phyloP scores from a whole-genome alignment of 805 yeast species.

The Yamadazyma sp. region DNA sequence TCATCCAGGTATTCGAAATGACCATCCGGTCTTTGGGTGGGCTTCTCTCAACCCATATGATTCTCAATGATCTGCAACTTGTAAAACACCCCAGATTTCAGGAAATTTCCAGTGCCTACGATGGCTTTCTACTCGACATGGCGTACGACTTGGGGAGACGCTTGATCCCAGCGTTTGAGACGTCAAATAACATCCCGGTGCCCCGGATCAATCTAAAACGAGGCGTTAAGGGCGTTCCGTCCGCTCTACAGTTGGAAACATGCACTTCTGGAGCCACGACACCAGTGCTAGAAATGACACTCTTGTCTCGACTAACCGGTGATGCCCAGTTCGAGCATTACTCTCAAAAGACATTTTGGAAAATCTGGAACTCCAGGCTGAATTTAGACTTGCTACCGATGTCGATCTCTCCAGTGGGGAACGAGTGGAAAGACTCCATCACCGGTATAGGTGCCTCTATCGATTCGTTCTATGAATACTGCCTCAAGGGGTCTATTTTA shows the following conservation, averaged over 20 bases:
- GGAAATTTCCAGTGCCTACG: slow-evolving; percentile 43
- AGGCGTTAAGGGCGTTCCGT: slow-evolving; percentile 51
- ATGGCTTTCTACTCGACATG: slow-evolving; percentile 67
- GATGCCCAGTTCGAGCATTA: slow-evolving; percentile 67
- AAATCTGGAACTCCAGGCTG: slow-evolving; percentile 69
- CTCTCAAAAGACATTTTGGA: slow-evolving; percentile 62
- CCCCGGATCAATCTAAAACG: slow-evolving; percentile 70
- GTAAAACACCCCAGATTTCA: slow-evolving; percentile 32
- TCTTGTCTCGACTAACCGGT: slow-evolving; percentile 72
- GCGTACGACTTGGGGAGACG: slow-evolving; percentile 78
- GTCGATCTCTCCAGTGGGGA: slow-evolving; percentile 63
- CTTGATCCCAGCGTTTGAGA: slow-evolving; percentile 66
- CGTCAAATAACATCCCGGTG: slow-evolving; percentile 65
- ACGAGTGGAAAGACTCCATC: slow-evolving; percentile 54
- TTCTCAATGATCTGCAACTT: slow-evolving; percentile 28
- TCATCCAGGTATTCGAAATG: slow-evolving; percentile 86
- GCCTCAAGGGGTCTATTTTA: slow-evolving; percentile 71
- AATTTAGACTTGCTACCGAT: slow-evolving; percentile 68
- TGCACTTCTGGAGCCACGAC: slow-evolving; percentile 89
- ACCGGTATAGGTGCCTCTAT: slow-evolving; percentile 90
- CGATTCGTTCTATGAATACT: slow-evolving; percentile 89
- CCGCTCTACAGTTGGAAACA: slow-evolving; percentile 55
- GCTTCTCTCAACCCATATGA: slow-evolving; percentile 69
- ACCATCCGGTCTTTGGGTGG: slow-evolving; percentile 85
- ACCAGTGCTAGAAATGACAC: slow-evolving; percentile 75